Evolutionary conservation across 2,329 filamentous ascomycete genomes (phyloP).

Genomic region (Alternaria triticina): DNA sequence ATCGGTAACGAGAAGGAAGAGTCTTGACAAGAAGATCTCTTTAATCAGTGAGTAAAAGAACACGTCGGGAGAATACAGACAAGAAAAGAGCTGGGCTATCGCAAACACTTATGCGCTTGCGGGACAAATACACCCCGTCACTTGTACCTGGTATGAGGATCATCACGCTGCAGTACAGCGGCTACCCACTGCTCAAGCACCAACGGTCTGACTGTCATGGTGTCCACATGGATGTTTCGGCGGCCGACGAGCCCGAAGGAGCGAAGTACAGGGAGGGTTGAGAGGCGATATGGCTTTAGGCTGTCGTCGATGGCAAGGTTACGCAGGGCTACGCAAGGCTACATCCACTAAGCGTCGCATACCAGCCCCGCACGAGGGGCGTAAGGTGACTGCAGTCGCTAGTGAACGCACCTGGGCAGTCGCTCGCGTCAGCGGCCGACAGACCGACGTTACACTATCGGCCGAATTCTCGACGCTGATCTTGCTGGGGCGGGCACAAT

Average conservation of each 20-base stretch:
- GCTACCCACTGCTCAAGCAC: background rate
- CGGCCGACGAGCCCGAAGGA: background rate
- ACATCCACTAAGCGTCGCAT: background rate
- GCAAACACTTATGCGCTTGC: background rate
- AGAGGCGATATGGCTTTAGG: background rate
- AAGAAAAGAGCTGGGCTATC: background rate
- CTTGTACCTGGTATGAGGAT: background rate
- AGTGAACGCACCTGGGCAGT: background rate
- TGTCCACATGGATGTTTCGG: background rate
- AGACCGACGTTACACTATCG: background rate
- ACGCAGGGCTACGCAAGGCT: background rate
- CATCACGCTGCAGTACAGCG: background rate
- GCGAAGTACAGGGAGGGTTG: background rate
- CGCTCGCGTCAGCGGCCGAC: slow-evolving; percentile 1
- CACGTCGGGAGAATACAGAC: background rate
- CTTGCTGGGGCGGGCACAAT: no score
- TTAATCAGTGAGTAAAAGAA: no score
- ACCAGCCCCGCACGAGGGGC: background rate
- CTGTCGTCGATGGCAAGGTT: background rate
- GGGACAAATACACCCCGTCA: background rate
- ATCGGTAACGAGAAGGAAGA: no score
- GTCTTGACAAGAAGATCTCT: background rate
- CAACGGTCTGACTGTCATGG: background rate
- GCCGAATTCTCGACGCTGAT: background rate
- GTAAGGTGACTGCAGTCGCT: background rate